Base-by-base conservation (phyloP, 345 rosid genomes). In the Populus euphratica region DNA sequence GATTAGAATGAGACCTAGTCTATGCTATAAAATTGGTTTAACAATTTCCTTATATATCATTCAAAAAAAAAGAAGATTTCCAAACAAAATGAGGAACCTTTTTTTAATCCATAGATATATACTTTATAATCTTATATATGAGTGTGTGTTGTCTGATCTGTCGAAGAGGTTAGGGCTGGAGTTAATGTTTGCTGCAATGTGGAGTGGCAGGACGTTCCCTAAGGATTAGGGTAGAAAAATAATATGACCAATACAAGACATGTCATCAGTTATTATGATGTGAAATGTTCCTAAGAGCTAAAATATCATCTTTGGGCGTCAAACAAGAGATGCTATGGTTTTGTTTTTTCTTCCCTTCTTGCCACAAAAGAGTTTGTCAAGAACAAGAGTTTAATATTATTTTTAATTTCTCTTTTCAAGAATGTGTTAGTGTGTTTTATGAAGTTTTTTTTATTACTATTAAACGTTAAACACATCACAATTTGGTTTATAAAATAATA, bases 201-300 rank as follows among this genome's bases (percentile, higher is more conserved):
- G 62, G 41, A 64, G 31, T 43, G 77, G 50, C 67, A 64, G 44
- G 47, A 74, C 62, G 27, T 74, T 67, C 68, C 78, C 78, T 75
- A 13, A n/a, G 16, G 11, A n/a, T 67, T 33, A 75, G 78, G 78
- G 78, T 75, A 75, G 71, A 75, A 31, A 75, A 49, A 3, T 49
- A 25, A 31, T 66, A 66, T 67, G 78, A 75, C 78, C 72, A 33
- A 47, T 2, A 75, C 35, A 66, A 33, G 9, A 13, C 20, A 29
- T 49, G 23, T 18, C 61, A 18, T n/a, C 20, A 41, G 70, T 64
- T 69, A 56, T 56, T 1, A 56, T 56, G 63, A 56, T 56, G 63
- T 56, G 63, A 56, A 56, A 56, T 56, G 63, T 56, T 56, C 63
- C 27, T n/a, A 9, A 9, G 63, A 9, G 29, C 4, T 56, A 56